Conservation (phyloP, 495 filamentous ascomycete genomes). For the Neurospora sp. region DNA sequence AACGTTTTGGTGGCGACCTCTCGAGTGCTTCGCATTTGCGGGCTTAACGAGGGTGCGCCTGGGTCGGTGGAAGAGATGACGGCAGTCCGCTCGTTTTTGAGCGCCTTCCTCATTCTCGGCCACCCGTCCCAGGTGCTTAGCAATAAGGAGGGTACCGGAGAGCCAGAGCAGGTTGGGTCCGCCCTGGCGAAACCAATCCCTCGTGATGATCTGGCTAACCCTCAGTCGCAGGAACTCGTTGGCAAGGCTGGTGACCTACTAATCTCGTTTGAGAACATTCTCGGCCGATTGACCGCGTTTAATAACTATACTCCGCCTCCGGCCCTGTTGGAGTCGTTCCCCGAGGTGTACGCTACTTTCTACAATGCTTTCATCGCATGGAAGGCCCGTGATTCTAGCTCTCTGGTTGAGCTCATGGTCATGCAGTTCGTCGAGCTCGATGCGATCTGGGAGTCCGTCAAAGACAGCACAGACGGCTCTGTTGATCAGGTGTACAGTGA, state of each 20-base stretch:
- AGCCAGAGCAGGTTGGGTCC: constrained; percentile 59
- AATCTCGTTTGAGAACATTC: constrained; percentile 67
- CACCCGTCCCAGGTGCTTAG: constrained; percentile 87
- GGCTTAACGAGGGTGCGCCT: constrained; percentile 58
- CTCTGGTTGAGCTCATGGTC: constrained; percentile 88
- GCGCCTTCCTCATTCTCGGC: constrained; percentile 83
- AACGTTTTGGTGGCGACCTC: constrained; percentile 59
- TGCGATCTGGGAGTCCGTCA: constrained; percentile 92
- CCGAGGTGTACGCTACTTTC: constrained; percentile 68
- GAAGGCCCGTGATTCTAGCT: constrained; percentile 85
- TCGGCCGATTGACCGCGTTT: constrained; percentile 42
- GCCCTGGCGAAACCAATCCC: constrained; percentile 35
- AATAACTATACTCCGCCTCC: constrained; percentile 50
- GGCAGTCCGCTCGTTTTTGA: constrained; percentile 80
- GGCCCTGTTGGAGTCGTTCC: constrained; percentile 49
- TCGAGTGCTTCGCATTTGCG: constrained; percentile 64
- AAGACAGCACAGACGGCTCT: constrained; percentile 73
- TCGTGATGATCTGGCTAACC: constrained; percentile 44
- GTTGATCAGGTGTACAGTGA: constrained; percentile 84
- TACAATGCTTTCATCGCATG: constrained; percentile 88
- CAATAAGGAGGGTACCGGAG: constrained; percentile 59
- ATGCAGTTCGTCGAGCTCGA: constrained; percentile 92
- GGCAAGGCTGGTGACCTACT: constrained; percentile 80
- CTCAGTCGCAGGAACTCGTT: constrained; percentile 65
- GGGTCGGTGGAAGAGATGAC: constrained; percentile 65